A percentile compares a stretch with the other conserved stretches of the same genome.
Conservation (phyloP, 2,329 filamentous ascomycete species). For the Alternaria viburni region DNA sequence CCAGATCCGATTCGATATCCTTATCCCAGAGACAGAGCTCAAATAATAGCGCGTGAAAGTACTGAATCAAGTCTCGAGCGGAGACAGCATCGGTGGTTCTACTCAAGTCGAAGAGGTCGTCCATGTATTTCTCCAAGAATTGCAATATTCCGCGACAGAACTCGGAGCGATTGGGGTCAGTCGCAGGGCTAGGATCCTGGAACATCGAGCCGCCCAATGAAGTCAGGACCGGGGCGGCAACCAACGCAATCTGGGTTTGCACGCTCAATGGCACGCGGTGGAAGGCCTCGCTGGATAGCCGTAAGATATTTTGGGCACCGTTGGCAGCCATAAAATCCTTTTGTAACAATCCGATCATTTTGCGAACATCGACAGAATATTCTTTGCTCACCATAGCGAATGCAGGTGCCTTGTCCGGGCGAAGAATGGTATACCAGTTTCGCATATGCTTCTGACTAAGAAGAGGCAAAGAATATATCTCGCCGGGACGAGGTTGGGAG, state of each 20-base stretch:
- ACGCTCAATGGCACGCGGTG: slow-evolving; percentile 20
- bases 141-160: slow-evolving; percentile 28
- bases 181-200: slow-evolving; percentile 9
- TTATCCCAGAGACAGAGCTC: slow-evolving; percentile 39
- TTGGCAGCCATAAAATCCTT: slow-evolving; percentile 31
- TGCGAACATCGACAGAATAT: slow-evolving; percentile 27
- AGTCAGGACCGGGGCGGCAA: slow-evolving; percentile 24
- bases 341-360: slow-evolving; percentile 28
- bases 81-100: slow-evolving; percentile 33
- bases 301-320: slow-evolving; percentile 35
- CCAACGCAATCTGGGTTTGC: slow-evolving; percentile 27
- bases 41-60: slow-evolving; percentile 28
- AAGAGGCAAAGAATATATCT: slow-evolving; percentile 23
- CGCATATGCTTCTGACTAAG: slow-evolving; percentile 40
- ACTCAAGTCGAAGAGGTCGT: slow-evolving; percentile 35
- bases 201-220: slow-evolving; percentile 32
- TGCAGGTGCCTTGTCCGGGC: slow-evolving; percentile 27
- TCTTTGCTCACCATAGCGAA: slow-evolving; percentile 40
- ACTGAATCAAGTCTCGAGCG: slow-evolving; percentile 33
- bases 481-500: slow-evolving; percentile 19
- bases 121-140: slow-evolving; percentile 38
- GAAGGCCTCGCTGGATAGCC: slow-evolving; percentile 28
- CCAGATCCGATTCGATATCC: slow-evolving; percentile 29
- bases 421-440: slow-evolving; percentile 30
- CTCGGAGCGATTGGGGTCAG: slow-evolving; percentile 21